Percentiles rank a stretch among this genome's conserved stretches.
Conservation (phyloP, 176 grass and related monocot genomes). For the Thinopyrum elongatum region DNA sequence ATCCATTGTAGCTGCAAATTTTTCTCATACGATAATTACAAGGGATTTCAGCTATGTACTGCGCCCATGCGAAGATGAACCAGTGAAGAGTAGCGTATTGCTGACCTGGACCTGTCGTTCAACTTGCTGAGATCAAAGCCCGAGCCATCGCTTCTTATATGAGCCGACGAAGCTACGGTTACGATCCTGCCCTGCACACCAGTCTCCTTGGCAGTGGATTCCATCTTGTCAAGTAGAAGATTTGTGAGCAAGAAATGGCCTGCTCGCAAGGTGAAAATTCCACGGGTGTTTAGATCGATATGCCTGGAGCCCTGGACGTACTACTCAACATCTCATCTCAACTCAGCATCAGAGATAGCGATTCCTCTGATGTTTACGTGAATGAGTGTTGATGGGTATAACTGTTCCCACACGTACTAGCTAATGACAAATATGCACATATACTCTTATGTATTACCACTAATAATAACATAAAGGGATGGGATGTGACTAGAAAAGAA, state of each 20-base stretch:
- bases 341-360: not conserved
- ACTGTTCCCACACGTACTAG: too few relatives aligned
- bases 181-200: constrained; percentile 68
- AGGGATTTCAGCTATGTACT: not conserved
- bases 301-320: not conserved
- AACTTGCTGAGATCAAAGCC: constrained; percentile 55
- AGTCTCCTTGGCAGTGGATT: constrained; percentile 61
- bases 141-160: constrained; percentile 49
- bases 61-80: not conserved
- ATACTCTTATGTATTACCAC: not conserved
- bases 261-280: constrained; percentile 24
- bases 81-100: not conserved
- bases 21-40: not conserved
- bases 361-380: not conserved
- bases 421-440: not conserved
- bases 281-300: not conserved
- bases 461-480: too few relatives aligned
- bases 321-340: not conserved
- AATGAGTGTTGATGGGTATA: not conserved
- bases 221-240: constrained; percentile 83
- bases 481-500: not conserved
- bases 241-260: constrained; percentile 85
- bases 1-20: constrained; percentile 48
- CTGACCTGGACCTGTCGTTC: constrained; percentile 59
- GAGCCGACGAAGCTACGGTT: constrained; percentile 63